Percentiles rank a stretch among this genome's conserved stretches.
phyloP scores from a whole-genome alignment of 2,329 filamentous ascomycete species.

The Colletotrichum zoysiae region DNA sequence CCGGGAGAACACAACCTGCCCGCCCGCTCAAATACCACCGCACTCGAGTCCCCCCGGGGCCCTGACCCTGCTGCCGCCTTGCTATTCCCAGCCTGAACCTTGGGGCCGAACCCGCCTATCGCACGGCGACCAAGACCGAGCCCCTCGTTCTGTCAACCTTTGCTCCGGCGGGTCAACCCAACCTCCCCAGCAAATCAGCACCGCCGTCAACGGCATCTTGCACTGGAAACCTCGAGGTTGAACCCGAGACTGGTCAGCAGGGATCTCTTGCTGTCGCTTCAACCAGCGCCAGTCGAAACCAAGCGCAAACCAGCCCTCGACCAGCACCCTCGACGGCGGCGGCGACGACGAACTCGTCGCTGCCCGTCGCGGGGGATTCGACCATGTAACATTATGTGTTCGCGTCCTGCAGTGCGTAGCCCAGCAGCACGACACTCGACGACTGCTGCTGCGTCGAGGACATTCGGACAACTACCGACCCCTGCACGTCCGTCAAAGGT shows the following conservation, averaged over 20 bases:
- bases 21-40: background rate
- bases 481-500: conserved; percentile 14
- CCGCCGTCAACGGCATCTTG: conserved; percentile 10
- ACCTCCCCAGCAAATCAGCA: conserved; percentile 27
- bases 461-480: conserved; percentile 34
- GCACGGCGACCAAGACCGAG: conserved; percentile 16
- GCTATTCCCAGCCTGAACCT: conserved; percentile 16
- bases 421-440: conserved; percentile 13
- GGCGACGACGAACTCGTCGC: background rate
- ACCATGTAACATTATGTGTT: conserved; percentile 7
- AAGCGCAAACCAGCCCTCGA: conserved; percentile 1
- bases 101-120: conserved; percentile 13
- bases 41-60: conserved; percentile 6
- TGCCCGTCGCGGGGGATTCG: conserved; percentile 9
- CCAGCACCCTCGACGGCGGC: background rate
- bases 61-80: conserved; percentile 30
- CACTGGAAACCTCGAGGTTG: conserved; percentile 36
- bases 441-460: background rate
- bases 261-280: conserved; percentile 23
- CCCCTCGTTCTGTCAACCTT: conserved; percentile 22
- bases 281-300: conserved; percentile 3
- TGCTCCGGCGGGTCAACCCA: conserved; percentile 20
- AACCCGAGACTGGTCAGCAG: conserved; percentile 38
- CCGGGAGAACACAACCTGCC: background rate
- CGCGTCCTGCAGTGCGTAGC: conserved; percentile 10